phyloP scores from a whole-genome alignment of 2,329 filamentous ascomycete species.

The Fusarium domesticum region DNA sequence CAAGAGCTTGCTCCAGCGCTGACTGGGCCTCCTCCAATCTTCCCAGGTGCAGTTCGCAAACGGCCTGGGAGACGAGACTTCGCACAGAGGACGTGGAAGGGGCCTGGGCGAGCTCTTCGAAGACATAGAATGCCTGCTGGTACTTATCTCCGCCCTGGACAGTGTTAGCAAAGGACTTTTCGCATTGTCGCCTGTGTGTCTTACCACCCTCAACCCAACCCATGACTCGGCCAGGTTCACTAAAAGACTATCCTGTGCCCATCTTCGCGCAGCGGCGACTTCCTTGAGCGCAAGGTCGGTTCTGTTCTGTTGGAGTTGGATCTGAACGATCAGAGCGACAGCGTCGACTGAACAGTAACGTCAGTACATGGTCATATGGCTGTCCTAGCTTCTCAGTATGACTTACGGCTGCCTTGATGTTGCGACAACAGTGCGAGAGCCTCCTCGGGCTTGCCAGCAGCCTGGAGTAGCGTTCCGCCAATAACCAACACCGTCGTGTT shows the following conservation, averaged over 20 bases:
- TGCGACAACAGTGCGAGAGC: conserved; percentile 75
- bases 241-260: conserved; percentile 91
- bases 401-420: conserved; percentile 82
- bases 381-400: not conserved
- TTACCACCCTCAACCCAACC: conserved; percentile 83
- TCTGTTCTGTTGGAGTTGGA: conserved; percentile 87
- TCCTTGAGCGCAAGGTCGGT: conserved; percentile 89
- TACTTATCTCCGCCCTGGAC: conserved; percentile 86
- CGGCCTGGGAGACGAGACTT: conserved; percentile 80
- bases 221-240: conserved; percentile 95
- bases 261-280: conserved; percentile 79
- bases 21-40: conserved; percentile 84
- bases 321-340: conserved; percentile 85
- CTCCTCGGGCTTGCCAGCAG: conserved; percentile 77
- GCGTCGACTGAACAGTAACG: conserved; percentile 55
- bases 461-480: conserved; percentile 77
- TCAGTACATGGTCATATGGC: conserved; percentile 24
- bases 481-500: conserved; percentile 80
- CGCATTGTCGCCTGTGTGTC: conserved; percentile 2
- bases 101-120: conserved; percentile 89
- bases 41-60: conserved; percentile 87
- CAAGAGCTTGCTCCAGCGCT: conserved; percentile 75
- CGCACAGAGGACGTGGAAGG: conserved; percentile 74
- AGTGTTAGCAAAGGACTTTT: conserved; percentile 25
- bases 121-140: conserved; percentile 96